Evolutionary conservation across 78 protist species (phyloP).

Genomic region (Salpingoeca rosetta): DNA sequence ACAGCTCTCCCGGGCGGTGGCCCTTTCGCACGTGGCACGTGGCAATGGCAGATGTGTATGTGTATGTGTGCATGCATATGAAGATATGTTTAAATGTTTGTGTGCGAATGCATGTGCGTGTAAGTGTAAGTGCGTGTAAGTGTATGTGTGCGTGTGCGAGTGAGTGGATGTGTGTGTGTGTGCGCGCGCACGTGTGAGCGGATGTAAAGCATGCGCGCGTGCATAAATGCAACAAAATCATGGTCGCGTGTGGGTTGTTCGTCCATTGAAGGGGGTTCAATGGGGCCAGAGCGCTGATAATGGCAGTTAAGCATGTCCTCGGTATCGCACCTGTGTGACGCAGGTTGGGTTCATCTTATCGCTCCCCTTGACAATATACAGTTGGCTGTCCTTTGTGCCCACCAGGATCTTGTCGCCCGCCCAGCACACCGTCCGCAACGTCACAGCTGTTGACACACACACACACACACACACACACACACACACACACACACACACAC

Average conservation of each 20-base stretch:
- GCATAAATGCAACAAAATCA: not conserved
- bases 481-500: no score
- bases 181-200: not conserved
- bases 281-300: no score
- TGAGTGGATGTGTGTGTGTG: not conserved
- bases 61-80: not conserved
- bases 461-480: no score
- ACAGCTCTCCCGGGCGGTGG: not conserved
- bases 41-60: no score
- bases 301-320: not conserved
- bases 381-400: not conserved
- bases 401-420: not conserved
- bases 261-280: no score
- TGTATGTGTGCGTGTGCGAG: not conserved
- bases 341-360: not conserved
- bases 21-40: no score
- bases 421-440: not conserved
- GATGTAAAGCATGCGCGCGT: not conserved
- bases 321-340: not conserved
- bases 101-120: not conserved
- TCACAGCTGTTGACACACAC: not conserved
- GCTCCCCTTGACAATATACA: not conserved
- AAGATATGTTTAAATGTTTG: not conserved
- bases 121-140: no score
- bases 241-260: no score